Conservation (phyloP, 345 rosid species). For the Salix purpurea region DNA sequence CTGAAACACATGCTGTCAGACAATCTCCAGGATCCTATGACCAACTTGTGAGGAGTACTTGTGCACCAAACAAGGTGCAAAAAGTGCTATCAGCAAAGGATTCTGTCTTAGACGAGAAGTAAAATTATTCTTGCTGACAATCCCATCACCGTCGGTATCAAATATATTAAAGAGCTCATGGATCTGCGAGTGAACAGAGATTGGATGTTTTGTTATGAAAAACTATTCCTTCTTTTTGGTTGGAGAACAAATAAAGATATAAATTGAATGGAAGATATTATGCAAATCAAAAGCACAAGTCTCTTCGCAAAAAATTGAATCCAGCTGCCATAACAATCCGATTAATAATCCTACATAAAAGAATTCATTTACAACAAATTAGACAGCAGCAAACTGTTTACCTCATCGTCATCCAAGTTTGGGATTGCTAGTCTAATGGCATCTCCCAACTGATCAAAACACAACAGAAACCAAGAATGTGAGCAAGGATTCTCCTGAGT, state of each 20-base stretch:
- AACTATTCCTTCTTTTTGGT: neutral
- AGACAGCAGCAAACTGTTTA: constrained; percentile 16
- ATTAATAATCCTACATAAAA: neutral
- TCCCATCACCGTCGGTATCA: constrained; percentile 54
- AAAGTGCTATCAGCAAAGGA: constrained; percentile 65
- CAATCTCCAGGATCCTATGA: constrained; percentile 27
- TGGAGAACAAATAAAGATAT: neutral
- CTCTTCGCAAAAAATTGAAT: neutral
- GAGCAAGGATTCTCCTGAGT: constrained; percentile 11
- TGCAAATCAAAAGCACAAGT: neutral
- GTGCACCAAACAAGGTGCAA: constrained; percentile 36
- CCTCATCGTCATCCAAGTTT: constrained; percentile 55
- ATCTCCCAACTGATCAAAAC: constrained; percentile 53
- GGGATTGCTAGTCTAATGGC: constrained; percentile 47
- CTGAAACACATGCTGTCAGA: constrained; percentile 17
- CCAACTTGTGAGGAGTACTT: constrained; percentile 20
- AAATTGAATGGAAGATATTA: neutral
- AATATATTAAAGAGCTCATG: constrained; percentile 46
- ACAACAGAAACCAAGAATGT: constrained; percentile 10
- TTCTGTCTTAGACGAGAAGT: constrained; percentile 56
- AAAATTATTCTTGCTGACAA: constrained; percentile 48
- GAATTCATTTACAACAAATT: neutral
- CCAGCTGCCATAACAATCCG: neutral
- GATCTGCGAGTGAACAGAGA: constrained; percentile 36
- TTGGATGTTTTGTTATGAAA: neutral